phyloP scores from a whole-genome alignment of 768 basidiomycete species.

The Pulveroboletus sp. region DNA sequence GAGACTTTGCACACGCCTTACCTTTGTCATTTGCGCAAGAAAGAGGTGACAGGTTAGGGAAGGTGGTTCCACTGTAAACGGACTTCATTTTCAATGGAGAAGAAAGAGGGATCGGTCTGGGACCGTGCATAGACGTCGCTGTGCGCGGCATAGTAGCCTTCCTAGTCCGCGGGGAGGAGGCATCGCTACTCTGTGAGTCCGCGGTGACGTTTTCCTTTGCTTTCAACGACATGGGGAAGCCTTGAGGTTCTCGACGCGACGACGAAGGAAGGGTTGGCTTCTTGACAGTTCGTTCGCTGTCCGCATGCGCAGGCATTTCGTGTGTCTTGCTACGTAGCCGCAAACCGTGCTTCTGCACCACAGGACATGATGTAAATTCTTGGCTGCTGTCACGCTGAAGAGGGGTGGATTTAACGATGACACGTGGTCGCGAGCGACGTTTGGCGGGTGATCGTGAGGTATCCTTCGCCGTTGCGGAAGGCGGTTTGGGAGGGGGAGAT shows the following conservation, averaged over 20 bases:
- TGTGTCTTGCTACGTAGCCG: constrained; percentile 6
- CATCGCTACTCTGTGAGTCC: constrained; percentile 6
- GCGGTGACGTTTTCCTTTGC: constrained; percentile 23
- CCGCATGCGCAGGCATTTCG: background rate
- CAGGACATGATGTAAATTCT: constrained; percentile 17
- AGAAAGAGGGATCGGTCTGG: constrained; percentile 15
- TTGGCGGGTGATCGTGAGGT: background rate
- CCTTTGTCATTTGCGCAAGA: constrained; percentile 12
- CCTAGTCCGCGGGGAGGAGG: constrained; percentile 6
- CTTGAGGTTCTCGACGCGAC: constrained; percentile 13
- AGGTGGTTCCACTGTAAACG: constrained; percentile 12
- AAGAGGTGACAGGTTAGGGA: constrained; percentile 26
- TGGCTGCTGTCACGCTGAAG: constrained; percentile 6
- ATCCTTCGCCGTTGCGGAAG: background rate
- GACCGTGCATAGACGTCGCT: background rate
- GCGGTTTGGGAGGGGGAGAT: constrained; percentile 5
- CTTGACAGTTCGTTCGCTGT: constrained; percentile 5
- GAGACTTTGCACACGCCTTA: constrained; percentile 8
- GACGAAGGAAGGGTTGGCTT: constrained; percentile 3
- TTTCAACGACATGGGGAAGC: constrained; percentile 21
- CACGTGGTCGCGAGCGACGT: constrained; percentile 14
- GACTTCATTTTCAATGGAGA: constrained; percentile 15
- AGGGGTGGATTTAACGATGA: background rate
- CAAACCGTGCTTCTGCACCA: background rate
- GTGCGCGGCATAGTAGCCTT: constrained; percentile 11